Evolutionary conservation across 768 basidiomycete genomes (phyloP), one percentile per base, ranked within the genome.

Genomic region (Psilocybe cyanescens): DNA sequence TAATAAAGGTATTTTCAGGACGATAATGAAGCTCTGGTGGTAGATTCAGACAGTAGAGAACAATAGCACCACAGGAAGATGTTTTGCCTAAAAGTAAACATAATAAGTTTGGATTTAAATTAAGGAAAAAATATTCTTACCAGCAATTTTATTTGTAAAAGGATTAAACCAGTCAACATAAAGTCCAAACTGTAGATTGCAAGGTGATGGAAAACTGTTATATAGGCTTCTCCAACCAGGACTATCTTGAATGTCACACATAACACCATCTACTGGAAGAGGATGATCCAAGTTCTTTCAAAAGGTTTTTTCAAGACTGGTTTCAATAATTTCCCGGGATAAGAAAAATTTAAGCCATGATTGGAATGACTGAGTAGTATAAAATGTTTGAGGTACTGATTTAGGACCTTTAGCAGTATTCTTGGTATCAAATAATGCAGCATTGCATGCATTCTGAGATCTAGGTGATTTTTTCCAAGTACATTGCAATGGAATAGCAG

Each of bases 141-240:
- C 24, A 24, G 73, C 71, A 62, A 70, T 72, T 58, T 76, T 75
- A 44, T 74, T 75, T 3, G 65, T 61, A 44, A 61, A 74, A 1
- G 72, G 75, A 68, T 78, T 78, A 55, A 75, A 77, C 75, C 75
- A 77, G 57, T 78, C 74, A 55, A 75, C 62, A 61, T 71, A 77
- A 7, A 75, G 29, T 6, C 68, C 66, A 67, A 75, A 77, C 0
- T 61, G 29, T 2, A 67, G 55, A 39, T 65, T 24, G 24, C 24
- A 2, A 17, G 54, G 59, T 8, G 64, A 55, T 7, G 47, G 53
- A 7, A 61, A 29, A 58, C 65, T 70, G 33, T 46, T 49, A 6
- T 44, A 24, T 1, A 71, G 31, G n/a, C 46, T 30, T 3, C 51
- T 5, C 70, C 75, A 76, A 5, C 67, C 70, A 46, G 70, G 72